Percentiles rank a stretch among this genome's conserved stretches.
phyloP scores from a whole-genome alignment of 768 basidiomycete species.

The Epithele typhae region DNA sequence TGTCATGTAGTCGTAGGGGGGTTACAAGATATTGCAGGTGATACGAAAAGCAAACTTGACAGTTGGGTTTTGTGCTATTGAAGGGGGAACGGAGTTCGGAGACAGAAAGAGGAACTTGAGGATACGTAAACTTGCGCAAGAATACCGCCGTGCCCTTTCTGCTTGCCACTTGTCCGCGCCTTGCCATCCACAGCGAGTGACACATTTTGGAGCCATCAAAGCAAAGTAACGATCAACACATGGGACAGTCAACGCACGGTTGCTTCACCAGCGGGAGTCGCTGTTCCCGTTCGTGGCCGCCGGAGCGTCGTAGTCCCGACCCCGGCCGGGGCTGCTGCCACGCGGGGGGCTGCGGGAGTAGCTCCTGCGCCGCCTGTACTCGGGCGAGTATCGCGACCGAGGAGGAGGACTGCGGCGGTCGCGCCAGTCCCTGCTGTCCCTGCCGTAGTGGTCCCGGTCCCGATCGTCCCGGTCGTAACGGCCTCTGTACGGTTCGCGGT shows the following conservation, averaged over 20 bases:
- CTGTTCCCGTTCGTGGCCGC: slow-evolving; percentile 31
- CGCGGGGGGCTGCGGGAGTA: slow-evolving; percentile 79
- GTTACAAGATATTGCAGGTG: slow-evolving; percentile 55
- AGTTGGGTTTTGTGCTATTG: slow-evolving; percentile 62
- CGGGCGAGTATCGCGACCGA: slow-evolving; percentile 69
- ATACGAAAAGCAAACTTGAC: slow-evolving; percentile 56
- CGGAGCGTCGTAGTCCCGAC: slow-evolving; percentile 46
- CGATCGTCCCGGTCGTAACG: slow-evolving; percentile 44
- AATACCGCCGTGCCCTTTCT: slow-evolving; percentile 20
- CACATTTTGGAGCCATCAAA: slow-evolving; percentile 25
- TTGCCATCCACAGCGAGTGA: slow-evolving; percentile 14
- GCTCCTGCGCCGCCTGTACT: slow-evolving; percentile 70
- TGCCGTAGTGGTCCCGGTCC: slow-evolving; percentile 56
- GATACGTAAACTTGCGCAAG: slow-evolving; percentile 20
- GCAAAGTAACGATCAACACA: slow-evolving; percentile 20
- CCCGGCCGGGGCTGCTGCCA: slow-evolving; percentile 52
- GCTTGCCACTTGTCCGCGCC: slow-evolving; percentile 32
- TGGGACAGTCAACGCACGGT: slow-evolving; percentile 16
- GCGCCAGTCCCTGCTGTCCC: slow-evolving; percentile 79
- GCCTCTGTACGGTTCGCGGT: slow-evolving; percentile 43
- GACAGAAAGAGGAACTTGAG: slow-evolving; percentile 31
- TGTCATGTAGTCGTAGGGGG: slow-evolving; percentile 36
- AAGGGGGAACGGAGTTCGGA: slow-evolving; percentile 29
- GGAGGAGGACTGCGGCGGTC: slow-evolving; percentile 74
- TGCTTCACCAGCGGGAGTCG: slow-evolving; percentile 60